Conservation (phyloP, 139 green algal genomes). For the Tetradesmus obliquus region DNA sequence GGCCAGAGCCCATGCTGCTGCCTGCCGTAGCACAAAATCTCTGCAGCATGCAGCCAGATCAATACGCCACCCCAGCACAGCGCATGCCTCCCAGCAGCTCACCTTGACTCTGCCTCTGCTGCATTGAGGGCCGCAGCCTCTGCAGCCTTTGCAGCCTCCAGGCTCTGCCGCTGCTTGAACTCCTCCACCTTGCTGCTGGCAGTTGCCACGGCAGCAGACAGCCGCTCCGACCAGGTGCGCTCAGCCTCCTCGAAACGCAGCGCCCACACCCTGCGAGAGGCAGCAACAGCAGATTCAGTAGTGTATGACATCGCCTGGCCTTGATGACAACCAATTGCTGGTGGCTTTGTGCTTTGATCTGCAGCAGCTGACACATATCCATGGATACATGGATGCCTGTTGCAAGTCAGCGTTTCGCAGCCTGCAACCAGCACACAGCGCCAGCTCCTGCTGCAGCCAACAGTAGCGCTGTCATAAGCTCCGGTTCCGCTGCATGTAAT, state of each 20-base stretch:
- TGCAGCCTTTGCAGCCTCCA: slow-evolving; percentile 40
- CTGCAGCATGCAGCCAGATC: no score
- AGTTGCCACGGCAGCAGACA: slow-evolving; percentile 7
- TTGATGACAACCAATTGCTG: neutral
- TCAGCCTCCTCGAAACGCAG: slow-evolving; percentile 38
- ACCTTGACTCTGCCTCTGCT: neutral
- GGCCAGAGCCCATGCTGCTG: no score
- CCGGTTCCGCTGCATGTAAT: no score
- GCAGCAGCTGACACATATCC: no score
- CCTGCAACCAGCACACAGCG: no score
- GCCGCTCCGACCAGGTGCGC: neutral
- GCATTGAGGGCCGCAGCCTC: slow-evolving; percentile 43
- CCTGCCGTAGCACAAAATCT: no score
- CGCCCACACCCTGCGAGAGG: neutral
- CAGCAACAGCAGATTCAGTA: neutral
- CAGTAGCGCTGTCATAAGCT: no score
- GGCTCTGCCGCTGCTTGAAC: slow-evolving; percentile 11
- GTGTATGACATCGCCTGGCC: no score
- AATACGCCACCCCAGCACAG: neutral
- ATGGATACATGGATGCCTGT: no score
- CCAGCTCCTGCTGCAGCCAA: no score
- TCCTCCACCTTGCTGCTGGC: slow-evolving; percentile 32
- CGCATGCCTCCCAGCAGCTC: neutral
- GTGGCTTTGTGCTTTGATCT: neutral
- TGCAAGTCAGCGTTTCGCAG: no score